Evolutionary conservation across 2,329 filamentous ascomycete species (phyloP), one percentile per base, ranked within the genome.

Genomic region (Hypoxylon sp.): DNA sequence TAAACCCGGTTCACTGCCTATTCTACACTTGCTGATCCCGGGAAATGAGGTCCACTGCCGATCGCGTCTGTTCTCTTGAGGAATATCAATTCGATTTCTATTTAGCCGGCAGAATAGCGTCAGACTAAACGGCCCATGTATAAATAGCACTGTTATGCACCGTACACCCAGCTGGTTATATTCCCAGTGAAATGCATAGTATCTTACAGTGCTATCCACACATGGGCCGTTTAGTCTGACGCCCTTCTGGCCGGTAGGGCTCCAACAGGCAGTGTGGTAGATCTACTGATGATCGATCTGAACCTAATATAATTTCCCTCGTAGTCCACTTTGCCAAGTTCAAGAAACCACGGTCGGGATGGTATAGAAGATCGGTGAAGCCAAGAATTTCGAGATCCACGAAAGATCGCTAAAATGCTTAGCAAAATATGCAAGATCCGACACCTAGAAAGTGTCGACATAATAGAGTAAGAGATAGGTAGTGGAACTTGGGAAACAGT

Each of bases 1-100:
- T 61, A 54, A 35, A 49, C 35, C 35, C 49, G 25, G 44, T 35
- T 37, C 5, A 22, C 44, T 25, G 37, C 7, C n/a, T n/a, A 42
- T 4, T 7, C n/a, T 42, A 17, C 20, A 1, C 37, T 8, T 2
- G 37, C 14, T 42, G 17, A 17, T 42, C 2, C 3, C 37, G 6
- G 14, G n/a, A 42, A 42, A 17, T 20, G 37, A 42, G 3, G n/a
- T 17, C 37, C n/a, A 17, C 37, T 17, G n/a, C 6, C 37, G 37
- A 42, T 42, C 37, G 14, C 37, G 6, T 42, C 37, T n/a, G 37
- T 20, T 7, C n/a, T 42, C 37, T 20, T 14, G 8, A 42, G 35
- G 14, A 6, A 14, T 8, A 17, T 17, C n/a, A 8, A 42, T 17
- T 42, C n/a, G n/a, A 17, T 37, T 37, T 37, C 35, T 14, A 14